Conservation (phyloP, 306 rosid species). For the Albizia julibrissin region DNA sequence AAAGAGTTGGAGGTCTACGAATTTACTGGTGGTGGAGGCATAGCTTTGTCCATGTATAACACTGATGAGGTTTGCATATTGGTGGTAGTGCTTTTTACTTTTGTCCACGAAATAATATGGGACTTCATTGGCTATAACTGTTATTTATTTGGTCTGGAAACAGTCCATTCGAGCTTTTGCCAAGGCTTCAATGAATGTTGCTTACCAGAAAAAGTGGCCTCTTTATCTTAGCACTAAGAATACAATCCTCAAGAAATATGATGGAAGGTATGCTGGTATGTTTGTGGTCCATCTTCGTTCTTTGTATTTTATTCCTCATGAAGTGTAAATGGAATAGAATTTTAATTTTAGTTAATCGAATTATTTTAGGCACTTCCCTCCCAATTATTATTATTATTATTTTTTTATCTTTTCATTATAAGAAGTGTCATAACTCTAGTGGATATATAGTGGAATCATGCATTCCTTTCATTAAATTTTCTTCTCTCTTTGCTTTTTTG, state of each 20-base stretch:
- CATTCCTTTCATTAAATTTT: background rate
- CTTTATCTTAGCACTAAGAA: conserved; percentile 98
- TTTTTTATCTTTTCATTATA: background rate
- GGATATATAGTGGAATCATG: background rate
- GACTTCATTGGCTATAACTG: conserved; percentile 5
- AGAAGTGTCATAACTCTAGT: background rate
- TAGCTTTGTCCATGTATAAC: conserved; percentile 91
- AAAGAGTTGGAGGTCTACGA: conserved; percentile 79
- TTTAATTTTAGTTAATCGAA: conserved; percentile 18
- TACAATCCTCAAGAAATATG: conserved; percentile 92
- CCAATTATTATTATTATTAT: background rate
- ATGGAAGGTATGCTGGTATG: conserved; percentile 79
- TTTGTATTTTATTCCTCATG: conserved; percentile 11
- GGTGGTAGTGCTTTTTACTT: background rate
- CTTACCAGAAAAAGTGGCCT: conserved; percentile 93
- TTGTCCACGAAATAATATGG: conserved; percentile 19
- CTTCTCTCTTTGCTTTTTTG: conserved; percentile 36
- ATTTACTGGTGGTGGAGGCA: conserved; percentile 89
- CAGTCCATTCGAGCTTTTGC: conserved; percentile 92
- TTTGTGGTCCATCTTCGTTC: conserved; percentile 15
- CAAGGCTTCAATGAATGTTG: conserved; percentile 89
- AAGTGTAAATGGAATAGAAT: conserved; percentile 10
- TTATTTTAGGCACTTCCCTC: background rate
- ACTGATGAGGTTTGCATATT: conserved; percentile 79
- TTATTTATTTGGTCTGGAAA: conserved; percentile 36